Evolutionary conservation across 352 stramenopile genomes (phyloP), one percentile per base, ranked within the genome.

Genomic region (Phytophthora megakarya): DNA sequence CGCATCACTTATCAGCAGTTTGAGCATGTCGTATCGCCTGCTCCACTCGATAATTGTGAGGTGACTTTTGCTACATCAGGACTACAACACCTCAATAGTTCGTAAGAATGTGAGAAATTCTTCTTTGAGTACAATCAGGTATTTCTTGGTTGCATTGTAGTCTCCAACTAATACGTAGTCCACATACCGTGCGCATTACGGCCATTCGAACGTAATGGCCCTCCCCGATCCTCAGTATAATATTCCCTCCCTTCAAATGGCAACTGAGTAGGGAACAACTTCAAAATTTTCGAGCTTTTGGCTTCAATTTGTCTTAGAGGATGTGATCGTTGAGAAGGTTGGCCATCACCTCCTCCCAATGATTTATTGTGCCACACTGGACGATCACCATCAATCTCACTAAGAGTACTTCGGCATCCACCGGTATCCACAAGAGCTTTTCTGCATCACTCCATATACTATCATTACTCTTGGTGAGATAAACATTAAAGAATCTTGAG

Each of bases 281-380:
- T 3, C 43, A 45, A 18, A 55, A 55, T 16, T 10, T 25, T 3
- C 44, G 44, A 37, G 44, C 35, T 51, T 61, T 61, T 15, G 3
- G 16, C 13, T 43, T n/a, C 35, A 63, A n/a, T 4, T 49, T 48
- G 2, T 54, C 23, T 9, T 56, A 44, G 6, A 13, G 10, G 44
- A 55, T 44, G 22, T 59, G 45, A 26, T 49, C 37, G 43, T 49
- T 18, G 43, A 55, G 45, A 22, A 50, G 33, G 43, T 53, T 62
- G 30, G 49, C 33, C 32, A 55, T 62, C 4, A 52, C 25, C 16
- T 55, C 43, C 23, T 19, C 42, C n/a, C 21, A 32, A 52, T 62
- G 54, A 11, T 32, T 43, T 43, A 53, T 51, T 39, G 42, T 33
- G 2, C 55, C 55, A 52, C 55, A 63, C n/a, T 63, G 44, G 23